Base-by-base conservation (phyloP, 768 basidiomycete genomes). In the Leccinum rimulosum region DNA sequence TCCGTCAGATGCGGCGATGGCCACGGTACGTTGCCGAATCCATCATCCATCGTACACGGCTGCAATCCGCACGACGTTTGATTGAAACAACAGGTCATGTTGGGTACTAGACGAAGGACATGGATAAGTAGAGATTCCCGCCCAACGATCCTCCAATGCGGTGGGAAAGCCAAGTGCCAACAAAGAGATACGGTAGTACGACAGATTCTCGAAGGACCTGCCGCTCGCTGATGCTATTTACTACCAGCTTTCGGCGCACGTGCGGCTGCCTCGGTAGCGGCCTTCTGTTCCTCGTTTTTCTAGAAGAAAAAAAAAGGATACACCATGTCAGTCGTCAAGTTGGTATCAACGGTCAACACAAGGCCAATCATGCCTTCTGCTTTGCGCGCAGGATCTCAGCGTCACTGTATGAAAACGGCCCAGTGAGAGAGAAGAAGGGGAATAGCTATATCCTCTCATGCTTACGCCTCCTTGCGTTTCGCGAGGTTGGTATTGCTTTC, bases 391-490 rank as follows among this genome's bases (percentile, higher is more conserved):
- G 71, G 49, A 83, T 82, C 66, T 87, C 87, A 47, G 91, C 89
- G 72, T 93, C 89, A 58, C 91, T 93, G 68, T 52, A 60, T 38
- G 69, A 61, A 63, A 63, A 61, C 38, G 58, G 63, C 65, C 68
- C 56, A 65, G 59, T 70, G 65, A 70, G 64, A 60, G 54, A 65
- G 57, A 38, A 63, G 58, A 63, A 62, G 56, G 57, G 54, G 25
- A 38, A 50, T 57, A 62, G 58, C 53, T 57, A 51, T 59, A 54
- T 58, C 33, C 35, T 35, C 49, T 47, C 54, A 40, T 68, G 83
- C 88, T 75, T 77, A 91, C 90, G 76, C 78, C 76, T 91, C 89
- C 75, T 86, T 88, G 66, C 90, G 83, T 74, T 88, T 86, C 52
- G 83, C 81, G 38, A 92, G 78, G 50, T 51, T 76, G 1, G 77